These are phyloP conservation scores for Amorphotheca resinae DNA, from an alignment of 495 filamentous ascomycete genomes.

Conservation along the genomic window DNA sequence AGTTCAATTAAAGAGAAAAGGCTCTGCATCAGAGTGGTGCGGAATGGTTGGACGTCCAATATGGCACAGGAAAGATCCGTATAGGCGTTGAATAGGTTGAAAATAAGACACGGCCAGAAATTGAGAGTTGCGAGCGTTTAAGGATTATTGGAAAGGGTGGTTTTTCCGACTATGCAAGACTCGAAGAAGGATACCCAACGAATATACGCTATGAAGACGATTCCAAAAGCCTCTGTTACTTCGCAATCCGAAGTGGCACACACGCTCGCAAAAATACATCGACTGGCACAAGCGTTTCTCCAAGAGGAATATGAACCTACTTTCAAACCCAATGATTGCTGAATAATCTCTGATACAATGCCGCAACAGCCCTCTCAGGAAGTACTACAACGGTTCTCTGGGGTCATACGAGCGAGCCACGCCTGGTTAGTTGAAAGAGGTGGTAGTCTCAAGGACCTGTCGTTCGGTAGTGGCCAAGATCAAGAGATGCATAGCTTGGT, in stretches of 20 bases:
- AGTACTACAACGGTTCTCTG: no score
- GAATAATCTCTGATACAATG: no score
- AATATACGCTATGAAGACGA: constrained; percentile 94
- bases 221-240: constrained; percentile 96
- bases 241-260: constrained; percentile 94
- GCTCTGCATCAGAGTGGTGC: not conserved
- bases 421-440: no score
- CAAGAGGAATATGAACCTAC: constrained; percentile 94
- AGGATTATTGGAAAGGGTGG: not conserved
- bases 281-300: constrained; percentile 92
- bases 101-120: not conserved
- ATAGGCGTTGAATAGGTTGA: not conserved
- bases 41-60: not conserved
- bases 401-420: no score
- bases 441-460: no score
- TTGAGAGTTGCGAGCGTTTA: not conserved
- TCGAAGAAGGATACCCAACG: constrained; percentile 87
- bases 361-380: no score
- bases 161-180: not conserved
- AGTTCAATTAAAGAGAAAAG: no score
- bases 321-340: constrained; percentile 90
- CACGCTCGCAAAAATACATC: constrained; percentile 86
- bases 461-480: no score
- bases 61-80: not conserved
- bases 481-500: no score